Percentiles rank a stretch among this genome's conserved stretches.
Conservation (phyloP, 108 stramenopile species). For the Hondaea fermentalgiana region DNA sequence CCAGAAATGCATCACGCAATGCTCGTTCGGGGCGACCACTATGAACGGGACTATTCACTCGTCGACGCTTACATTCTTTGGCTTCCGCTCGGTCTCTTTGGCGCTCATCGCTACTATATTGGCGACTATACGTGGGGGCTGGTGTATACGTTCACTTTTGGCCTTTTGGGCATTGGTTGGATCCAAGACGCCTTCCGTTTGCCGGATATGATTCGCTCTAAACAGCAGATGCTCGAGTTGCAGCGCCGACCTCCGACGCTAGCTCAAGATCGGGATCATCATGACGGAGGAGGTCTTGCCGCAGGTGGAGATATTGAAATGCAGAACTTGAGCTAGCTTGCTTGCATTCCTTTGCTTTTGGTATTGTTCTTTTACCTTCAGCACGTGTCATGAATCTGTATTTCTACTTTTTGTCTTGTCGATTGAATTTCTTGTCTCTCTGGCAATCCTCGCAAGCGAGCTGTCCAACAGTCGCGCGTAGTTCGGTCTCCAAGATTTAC, state of each 20-base stretch:
- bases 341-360: too few species aligned
- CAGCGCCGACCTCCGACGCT: not conserved
- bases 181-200: not conserved
- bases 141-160: not conserved
- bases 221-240: not conserved
- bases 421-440: too few species aligned
- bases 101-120: not conserved
- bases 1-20: not conserved
- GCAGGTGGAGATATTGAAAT: not conserved
- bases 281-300: not conserved
- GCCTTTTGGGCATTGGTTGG: not conserved
- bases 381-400: too few species aligned
- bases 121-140: not conserved
- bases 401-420: too few species aligned
- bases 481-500: too few species aligned
- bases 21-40: not conserved
- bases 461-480: too few species aligned
- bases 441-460: too few species aligned
- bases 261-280: not conserved
- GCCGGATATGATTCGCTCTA: not conserved
- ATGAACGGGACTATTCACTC: not conserved
- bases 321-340: not conserved
- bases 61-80: not conserved
- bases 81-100: slow-evolving; percentile 1
- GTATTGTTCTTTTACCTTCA: too few species aligned